Conservation (phyloP, 176 grass and related monocot genomes). For the Lolium multiflorum region DNA sequence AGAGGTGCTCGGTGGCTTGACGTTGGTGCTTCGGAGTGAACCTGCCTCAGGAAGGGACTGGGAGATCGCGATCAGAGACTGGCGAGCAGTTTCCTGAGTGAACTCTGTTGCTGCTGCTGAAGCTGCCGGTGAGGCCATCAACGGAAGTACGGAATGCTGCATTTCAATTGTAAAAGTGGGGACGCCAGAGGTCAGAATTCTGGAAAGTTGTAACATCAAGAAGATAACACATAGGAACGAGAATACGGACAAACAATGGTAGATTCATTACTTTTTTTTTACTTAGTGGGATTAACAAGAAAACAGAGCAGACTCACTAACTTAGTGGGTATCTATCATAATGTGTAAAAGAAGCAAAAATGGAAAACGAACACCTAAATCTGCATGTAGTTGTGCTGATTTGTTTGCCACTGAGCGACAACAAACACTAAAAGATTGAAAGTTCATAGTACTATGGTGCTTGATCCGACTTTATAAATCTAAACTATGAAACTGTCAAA, state of each 20-base stretch:
- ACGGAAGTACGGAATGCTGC: slow-evolving; percentile 43
- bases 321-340: neutral
- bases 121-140: slow-evolving; percentile 62
- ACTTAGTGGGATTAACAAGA: slow-evolving; percentile 7
- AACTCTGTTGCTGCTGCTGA: slow-evolving; percentile 34
- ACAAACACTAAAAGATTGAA: neutral
- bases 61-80: slow-evolving; percentile 86
- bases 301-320: neutral
- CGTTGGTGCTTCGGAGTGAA: slow-evolving; percentile 23
- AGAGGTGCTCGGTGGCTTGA: slow-evolving; percentile 38
- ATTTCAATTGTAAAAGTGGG: slow-evolving; percentile 41
- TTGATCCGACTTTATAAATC: neutral
- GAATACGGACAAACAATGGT: neutral
- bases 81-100: slow-evolving; percentile 69
- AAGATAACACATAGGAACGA: neutral
- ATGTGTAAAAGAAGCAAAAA: neutral
- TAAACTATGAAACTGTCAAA: neutral
- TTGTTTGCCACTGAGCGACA: slow-evolving; percentile 3
- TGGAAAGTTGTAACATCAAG: neutral
- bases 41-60: slow-evolving; percentile 54
- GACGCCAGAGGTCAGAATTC: slow-evolving; percentile 22
- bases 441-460: neutral
- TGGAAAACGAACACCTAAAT: slow-evolving; percentile 4
- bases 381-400: neutral
- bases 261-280: neutral